Evolutionary conservation across 2,329 filamentous ascomycete species (phyloP).

Genomic region (Xylaria sp.): DNA sequence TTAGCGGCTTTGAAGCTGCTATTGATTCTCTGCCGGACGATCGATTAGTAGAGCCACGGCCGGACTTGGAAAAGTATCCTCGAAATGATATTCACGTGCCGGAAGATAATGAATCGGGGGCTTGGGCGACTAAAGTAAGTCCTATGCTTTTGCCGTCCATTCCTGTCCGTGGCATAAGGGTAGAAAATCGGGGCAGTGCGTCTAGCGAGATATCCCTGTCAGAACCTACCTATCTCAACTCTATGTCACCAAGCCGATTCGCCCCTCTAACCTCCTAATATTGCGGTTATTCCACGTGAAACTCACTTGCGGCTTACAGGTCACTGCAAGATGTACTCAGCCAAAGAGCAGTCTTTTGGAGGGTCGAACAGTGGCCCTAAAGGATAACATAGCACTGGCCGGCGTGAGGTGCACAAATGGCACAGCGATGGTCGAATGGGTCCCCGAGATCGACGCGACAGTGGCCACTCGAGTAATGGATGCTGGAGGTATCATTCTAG

Average conservation of each 20-base stretch:
- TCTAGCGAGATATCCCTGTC: too few species aligned
- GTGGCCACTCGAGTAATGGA: constrained; percentile 56
- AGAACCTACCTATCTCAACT: too few species aligned
- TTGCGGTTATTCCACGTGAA: too few species aligned
- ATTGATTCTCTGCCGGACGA: constrained; percentile 44
- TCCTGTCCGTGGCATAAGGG: neutral
- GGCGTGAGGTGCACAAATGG: constrained; percentile 58
- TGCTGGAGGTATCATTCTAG: constrained; percentile 55
- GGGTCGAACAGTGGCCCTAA: constrained; percentile 57
- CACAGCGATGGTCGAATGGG: constrained; percentile 53
- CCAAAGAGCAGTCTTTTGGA: constrained; percentile 47
- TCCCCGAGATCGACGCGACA: constrained; percentile 57
- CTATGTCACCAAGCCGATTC: too few species aligned
- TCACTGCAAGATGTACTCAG: constrained; percentile 41
- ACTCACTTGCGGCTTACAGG: constrained; percentile 25
- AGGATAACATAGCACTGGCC: constrained; percentile 60
- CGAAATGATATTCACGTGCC: constrained; percentile 44
- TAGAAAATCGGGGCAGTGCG: too few species aligned
- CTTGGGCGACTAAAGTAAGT: constrained; percentile 45
- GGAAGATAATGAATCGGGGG: constrained; percentile 43
- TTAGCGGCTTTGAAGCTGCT: constrained; percentile 40
- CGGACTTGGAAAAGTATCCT: constrained; percentile 46
- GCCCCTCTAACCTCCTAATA: too few species aligned
- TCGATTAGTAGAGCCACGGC: constrained; percentile 37
- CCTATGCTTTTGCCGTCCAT: neutral